Evolutionary conservation across 148 eudicot genomes (phyloP).

Genomic region (Cornus florida): DNA sequence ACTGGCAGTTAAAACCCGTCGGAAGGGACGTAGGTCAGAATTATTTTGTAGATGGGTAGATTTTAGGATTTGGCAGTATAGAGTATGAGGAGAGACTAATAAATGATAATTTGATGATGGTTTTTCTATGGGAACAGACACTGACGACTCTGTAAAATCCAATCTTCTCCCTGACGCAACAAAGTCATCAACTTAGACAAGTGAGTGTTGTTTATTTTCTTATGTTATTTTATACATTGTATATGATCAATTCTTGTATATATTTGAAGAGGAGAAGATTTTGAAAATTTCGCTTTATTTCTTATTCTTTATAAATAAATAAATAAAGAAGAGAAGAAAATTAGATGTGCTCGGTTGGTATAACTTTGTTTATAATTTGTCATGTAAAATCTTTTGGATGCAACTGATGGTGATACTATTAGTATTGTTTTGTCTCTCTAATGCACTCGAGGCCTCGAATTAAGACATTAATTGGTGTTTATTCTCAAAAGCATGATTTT

Average conservation of each 20-base stretch:
- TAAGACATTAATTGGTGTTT: not conserved
- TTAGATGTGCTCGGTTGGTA: not conserved
- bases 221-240: no score
- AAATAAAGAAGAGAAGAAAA: no score
- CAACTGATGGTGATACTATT: not conserved
- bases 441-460: no score
- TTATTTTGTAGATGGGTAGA: constrained; percentile 21
- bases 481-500: not conserved
- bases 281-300: not conserved
- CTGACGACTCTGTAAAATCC: constrained; percentile 43
- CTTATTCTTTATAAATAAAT: no score
- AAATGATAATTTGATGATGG: constrained; percentile 46
- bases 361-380: not conserved
- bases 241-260: not conserved
- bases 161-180: constrained; percentile 26
- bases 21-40: constrained; percentile 16
- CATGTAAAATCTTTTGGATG: not conserved
- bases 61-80: not conserved
- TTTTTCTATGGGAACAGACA: constrained; percentile 49
- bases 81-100: constrained; percentile 29
- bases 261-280: not conserved
- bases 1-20: not conserved
- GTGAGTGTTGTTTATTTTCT: constrained; percentile 34
- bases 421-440: no score
- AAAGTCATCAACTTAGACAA: constrained; percentile 33